Evolutionary conservation across 768 basidiomycete genomes (phyloP), one percentile per base, ranked within the genome.

Genomic region (Boletellus ananiceps): DNA sequence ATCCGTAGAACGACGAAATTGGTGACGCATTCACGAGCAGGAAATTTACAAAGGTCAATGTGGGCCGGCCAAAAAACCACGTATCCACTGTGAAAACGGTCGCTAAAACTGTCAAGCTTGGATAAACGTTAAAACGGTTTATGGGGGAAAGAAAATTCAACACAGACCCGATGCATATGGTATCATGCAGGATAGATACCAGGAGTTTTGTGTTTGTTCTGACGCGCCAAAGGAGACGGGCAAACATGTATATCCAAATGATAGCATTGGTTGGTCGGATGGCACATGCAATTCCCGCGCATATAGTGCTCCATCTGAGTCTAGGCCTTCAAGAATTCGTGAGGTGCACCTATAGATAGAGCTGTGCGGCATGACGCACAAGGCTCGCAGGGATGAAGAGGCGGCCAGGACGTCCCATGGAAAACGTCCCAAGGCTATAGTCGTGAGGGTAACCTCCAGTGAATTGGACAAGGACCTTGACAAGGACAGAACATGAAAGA

Each of bases 401-500:
- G 67, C 63, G 38, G 72, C 40, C 67, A 58, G 29, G 15, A 67
- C 63, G 52, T 78, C 71, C 87, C 87, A 90, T 0, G 87, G 93
- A 68, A 88, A 97, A 61, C 77, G 77, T 12, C 74, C 71, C 47
- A 95, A 76, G 1, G 93, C 94, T 36, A 86, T 68, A 0, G 83
- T 83, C 0, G 88, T 87, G 37, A 98, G 69, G 0, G 90, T 83
- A 0, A 93, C 93, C 62, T 99, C 96, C 23, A 94, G 70, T 12
- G 93, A 94, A 63, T 97, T 99, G 27, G 92, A 94, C 45, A 98
- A 71, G 1, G 93, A 89, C 32, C 96, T 80, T 4, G 93, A 87
- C 21, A 96, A 72, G 1, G 89, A 79, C 45, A 94, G 74, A 0
- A 80, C 81, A 67, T 98, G 81, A 71, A 97, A 98, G 62, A 95